Evolutionary conservation across 352 stramenopile genomes (phyloP), one percentile per base, ranked within the genome.

Genomic region (Globisporangium carolinianum): DNA sequence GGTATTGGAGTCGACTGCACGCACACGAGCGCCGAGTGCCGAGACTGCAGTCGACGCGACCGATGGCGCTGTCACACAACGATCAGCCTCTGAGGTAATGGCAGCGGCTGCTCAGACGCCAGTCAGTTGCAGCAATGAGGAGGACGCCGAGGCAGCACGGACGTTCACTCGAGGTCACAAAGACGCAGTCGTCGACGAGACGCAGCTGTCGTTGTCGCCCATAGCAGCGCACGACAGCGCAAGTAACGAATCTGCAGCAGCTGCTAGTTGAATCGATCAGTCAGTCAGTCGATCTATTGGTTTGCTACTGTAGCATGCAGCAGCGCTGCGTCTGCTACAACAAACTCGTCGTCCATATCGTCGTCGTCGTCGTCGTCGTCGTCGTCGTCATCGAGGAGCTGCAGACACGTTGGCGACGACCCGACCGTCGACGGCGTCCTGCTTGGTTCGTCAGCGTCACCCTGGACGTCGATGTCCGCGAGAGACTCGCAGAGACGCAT

Each of bases 401-500:
- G 49, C 12, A 57, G n/a, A 12, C 57, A 57, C 35, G 49, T 57
- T 2, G 57, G 57, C 5, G 49, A 57, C 48, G 57, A 62, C 10
- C 57, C 57, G 4, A 57, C 43, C 15, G 57, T 57, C 42, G 57
- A 62, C 35, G 57, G 49, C n/a, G 49, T 57, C 12, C 49, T 42
- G 9, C 18, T 61, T n/a, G 37, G 47, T 6, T 38, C 24, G 12
- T 32, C 24, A 32, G 24, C 2, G 24, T 32, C 24, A 32, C 24
- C 24, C 24, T 32, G 24, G 24, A 32, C 24, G 24, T 32, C 24
- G 24, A 32, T 32, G 24, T 2, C 24, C 24, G 24, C 24, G 24
- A 32, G 24, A 1, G 24, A 32, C 24, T 32, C 24, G 24, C 24
- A 32, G 24, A 32, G 24, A 32, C 24, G 24, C 24, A 32, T 32